Percentiles rank a stretch among this genome's conserved stretches.
Evolutionary conservation across 140 eudicot genomes (phyloP).

Genomic region (Flaveria floridana): DNA sequence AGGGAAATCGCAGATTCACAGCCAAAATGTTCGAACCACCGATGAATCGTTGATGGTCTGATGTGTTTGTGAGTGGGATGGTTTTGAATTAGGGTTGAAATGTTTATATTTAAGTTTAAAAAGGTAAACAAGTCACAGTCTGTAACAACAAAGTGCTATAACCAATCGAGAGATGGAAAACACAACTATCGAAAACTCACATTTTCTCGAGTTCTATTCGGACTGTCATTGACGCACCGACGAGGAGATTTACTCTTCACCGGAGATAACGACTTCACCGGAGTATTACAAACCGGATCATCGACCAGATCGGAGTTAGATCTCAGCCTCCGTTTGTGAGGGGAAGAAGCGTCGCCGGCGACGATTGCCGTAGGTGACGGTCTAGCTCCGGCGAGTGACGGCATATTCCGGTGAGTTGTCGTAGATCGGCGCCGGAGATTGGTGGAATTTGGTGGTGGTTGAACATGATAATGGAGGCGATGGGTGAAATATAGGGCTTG

Average conservation of each 20-base stretch:
- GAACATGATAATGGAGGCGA: constrained; percentile 22
- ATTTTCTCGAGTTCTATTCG: constrained; percentile 37
- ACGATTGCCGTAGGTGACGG: constrained; percentile 27
- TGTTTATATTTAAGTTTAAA: too few species aligned
- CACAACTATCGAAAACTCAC: constrained; percentile 32
- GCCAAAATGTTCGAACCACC: too few species aligned
- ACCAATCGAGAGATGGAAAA: not conserved
- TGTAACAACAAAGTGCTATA: not conserved
- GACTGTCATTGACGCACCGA: constrained; percentile 45
- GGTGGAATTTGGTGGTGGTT: not conserved
- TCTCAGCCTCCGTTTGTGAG: constrained; percentile 54
- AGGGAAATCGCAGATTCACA: too few species aligned
- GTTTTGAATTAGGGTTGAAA: too few species aligned
- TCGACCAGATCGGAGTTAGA: constrained; percentile 43
- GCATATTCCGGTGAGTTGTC: constrained; percentile 29
- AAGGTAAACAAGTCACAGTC: too few species aligned
- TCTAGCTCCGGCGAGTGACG: constrained; percentile 39
- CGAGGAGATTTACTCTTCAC: constrained; percentile 72
- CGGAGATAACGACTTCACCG: constrained; percentile 35
- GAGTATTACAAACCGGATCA: constrained; percentile 24
- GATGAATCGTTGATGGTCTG: too few species aligned
- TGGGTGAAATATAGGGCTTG: constrained; percentile 28
- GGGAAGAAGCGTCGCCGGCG: constrained; percentile 32
- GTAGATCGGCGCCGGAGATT: not conserved
- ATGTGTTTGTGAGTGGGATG: too few species aligned